Conservation (phyloP, 2,329 filamentous ascomycete genomes). For the Aspergillus ustus region DNA sequence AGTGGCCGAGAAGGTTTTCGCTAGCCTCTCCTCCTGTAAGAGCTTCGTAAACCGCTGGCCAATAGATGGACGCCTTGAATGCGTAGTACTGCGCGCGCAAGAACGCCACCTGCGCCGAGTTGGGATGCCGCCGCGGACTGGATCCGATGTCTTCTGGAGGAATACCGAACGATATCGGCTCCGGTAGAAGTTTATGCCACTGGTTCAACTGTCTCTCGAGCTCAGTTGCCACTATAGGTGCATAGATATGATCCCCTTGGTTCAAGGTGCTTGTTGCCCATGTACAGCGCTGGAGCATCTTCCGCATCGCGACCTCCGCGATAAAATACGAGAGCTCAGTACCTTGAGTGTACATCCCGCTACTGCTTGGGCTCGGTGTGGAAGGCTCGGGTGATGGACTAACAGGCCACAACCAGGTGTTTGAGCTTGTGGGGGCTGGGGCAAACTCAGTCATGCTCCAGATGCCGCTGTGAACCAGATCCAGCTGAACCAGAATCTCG, state of each 20-base stretch:
- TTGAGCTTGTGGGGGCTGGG: conserved; percentile 3
- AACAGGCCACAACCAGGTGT: background rate
- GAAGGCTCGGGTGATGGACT: background rate
- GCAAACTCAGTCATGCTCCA: conserved; percentile 4
- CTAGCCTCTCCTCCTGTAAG: background rate
- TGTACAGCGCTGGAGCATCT: conserved; percentile 17
- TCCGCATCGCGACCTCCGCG: conserved; percentile 20
- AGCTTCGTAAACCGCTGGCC: conserved; percentile 7
- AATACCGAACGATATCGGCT: background rate
- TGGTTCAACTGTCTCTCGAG: conserved; percentile 11
- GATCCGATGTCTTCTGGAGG: background rate
- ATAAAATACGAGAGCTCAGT: conserved; percentile 17
- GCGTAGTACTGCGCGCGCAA: conserved; percentile 9
- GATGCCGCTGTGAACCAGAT: conserved; percentile 16
- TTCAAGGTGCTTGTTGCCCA: background rate
- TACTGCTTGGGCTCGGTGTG: background rate
- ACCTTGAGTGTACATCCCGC: too few species aligned
- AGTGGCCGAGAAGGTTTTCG: background rate
- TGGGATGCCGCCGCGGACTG: too few species aligned
- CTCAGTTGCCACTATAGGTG: conserved; percentile 8
- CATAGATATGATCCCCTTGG: background rate
- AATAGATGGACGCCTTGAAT: conserved; percentile 8
- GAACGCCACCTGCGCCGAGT: background rate
- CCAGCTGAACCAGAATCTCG: conserved; percentile 16
- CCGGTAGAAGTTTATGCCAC: conserved; percentile 5